Conservation (phyloP, 176 grass and related monocot genomes). For the Luzula sylvatica region DNA sequence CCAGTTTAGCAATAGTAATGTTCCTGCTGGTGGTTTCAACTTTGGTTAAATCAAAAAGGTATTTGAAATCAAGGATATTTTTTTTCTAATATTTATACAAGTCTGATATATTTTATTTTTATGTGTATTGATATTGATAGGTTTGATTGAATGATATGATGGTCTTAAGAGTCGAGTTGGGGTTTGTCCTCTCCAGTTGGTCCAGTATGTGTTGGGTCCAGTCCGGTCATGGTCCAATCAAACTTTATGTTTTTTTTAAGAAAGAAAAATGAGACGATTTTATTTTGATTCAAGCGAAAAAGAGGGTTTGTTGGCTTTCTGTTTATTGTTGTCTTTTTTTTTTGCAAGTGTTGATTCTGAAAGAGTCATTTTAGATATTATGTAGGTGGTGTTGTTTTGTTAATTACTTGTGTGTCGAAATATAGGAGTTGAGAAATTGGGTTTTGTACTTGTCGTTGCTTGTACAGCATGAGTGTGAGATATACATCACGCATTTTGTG, state of each 20-base stretch:
- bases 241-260: constrained; percentile 4
- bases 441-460: constrained; percentile 1
- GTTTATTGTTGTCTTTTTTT: neutral
- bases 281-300: constrained; percentile 14
- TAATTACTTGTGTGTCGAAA: constrained; percentile 9
- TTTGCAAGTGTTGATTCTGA: neutral
- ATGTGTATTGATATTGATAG: constrained; percentile 6
- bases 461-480: constrained; percentile 23
- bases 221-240: constrained; percentile 22
- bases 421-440: constrained; percentile 19
- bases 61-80: neutral
- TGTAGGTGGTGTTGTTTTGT: constrained; percentile 6
- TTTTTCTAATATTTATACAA: neutral
- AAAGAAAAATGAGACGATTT: constrained; percentile 4
- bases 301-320: constrained; percentile 10
- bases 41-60: constrained; percentile 41
- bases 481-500: constrained; percentile 12
- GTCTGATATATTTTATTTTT: neutral
- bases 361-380: constrained; percentile 2
- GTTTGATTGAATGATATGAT: constrained; percentile 4
- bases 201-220: constrained; percentile 2
- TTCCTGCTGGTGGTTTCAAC: constrained; percentile 51
- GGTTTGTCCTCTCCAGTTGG: constrained; percentile 12
- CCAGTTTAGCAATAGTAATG: constrained; percentile 42
- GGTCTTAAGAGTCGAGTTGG: constrained; percentile 11